phyloP scores from a whole-genome alignment of 2,329 filamentous ascomycete genomes.

The Rutstroemia sp. region DNA sequence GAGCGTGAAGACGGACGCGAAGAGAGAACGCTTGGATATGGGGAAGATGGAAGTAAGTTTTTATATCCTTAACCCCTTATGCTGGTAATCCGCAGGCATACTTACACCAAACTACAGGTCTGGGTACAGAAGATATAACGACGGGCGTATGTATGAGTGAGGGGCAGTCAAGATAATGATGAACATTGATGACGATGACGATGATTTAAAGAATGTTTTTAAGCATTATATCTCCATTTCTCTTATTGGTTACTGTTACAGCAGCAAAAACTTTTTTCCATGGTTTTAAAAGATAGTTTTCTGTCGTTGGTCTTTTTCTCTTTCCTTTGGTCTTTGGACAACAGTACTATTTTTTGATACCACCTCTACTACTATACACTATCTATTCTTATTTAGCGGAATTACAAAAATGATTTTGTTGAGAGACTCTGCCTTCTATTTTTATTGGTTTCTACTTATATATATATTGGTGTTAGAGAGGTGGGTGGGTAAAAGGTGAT shows the following conservation, averaged over 20 bases:
- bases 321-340: too few relatives aligned
- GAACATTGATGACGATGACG: constrained; percentile 5
- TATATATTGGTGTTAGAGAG: not conserved
- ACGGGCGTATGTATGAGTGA: not conserved
- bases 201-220: not conserved
- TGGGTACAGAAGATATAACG: constrained; percentile 17
- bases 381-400: too few relatives aligned
- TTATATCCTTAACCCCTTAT: constrained; percentile 15
- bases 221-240: not conserved
- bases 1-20: constrained; percentile 58
- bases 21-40: constrained; percentile 69
- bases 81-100: constrained; percentile 1
- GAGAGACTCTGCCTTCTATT: too few relatives aligned
- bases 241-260: too few relatives aligned
- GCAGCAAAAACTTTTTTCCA: too few relatives aligned
- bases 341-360: too few relatives aligned
- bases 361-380: too few relatives aligned
- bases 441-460: too few relatives aligned
- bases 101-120: constrained; percentile 19
- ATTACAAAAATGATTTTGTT: too few relatives aligned
- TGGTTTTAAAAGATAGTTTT: too few relatives aligned
- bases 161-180: not conserved
- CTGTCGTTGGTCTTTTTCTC: too few relatives aligned
- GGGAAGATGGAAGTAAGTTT: constrained; percentile 86
- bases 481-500: not conserved